Conservation (phyloP, 768 basidiomycete species). For the Dacryopinax spathularia region DNA sequence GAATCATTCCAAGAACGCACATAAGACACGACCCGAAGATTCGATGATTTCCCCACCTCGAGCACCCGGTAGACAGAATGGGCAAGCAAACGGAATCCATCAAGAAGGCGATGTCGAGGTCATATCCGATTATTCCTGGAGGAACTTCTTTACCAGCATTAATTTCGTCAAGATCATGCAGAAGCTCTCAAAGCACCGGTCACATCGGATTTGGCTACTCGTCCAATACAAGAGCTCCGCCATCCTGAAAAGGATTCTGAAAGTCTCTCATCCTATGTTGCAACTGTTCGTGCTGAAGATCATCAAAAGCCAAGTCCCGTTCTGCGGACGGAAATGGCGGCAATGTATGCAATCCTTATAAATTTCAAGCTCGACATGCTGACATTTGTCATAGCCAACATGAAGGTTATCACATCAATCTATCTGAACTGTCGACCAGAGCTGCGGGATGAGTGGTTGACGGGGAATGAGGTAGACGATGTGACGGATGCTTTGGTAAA, state of each 20-base stretch:
- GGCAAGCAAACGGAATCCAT: slow-evolving; percentile 45
- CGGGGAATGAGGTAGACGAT: slow-evolving; percentile 82
- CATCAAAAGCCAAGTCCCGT: slow-evolving; percentile 98
- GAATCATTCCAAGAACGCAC: slow-evolving; percentile 55
- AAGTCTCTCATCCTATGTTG: slow-evolving; percentile 85
- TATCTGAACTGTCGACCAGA: slow-evolving; percentile 96
- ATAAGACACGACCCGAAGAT: slow-evolving; percentile 48
- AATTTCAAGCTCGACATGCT: neutral
- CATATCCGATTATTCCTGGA: slow-evolving; percentile 88
- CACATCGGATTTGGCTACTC: slow-evolving; percentile 88
- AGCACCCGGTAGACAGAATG: slow-evolving; percentile 3
- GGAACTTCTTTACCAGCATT: slow-evolving; percentile 93
- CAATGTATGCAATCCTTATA: slow-evolving; percentile 46
- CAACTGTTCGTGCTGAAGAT: slow-evolving; percentile 91
- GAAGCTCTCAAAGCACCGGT: slow-evolving; percentile 87
- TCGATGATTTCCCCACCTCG: slow-evolving; percentile 46
- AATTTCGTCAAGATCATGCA: slow-evolving; percentile 98
- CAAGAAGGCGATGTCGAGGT: slow-evolving; percentile 79
- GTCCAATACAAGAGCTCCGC: slow-evolving; percentile 98
- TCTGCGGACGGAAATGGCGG: slow-evolving; percentile 94
- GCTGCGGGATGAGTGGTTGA: slow-evolving; percentile 93
- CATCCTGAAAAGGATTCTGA: slow-evolving; percentile 84
- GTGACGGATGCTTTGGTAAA: slow-evolving; percentile 77
- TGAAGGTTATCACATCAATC: slow-evolving; percentile 98
- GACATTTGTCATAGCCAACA: slow-evolving; percentile 55